Conservation (phyloP, 2,329 filamentous ascomycete species). For the Fusarium sp. region DNA sequence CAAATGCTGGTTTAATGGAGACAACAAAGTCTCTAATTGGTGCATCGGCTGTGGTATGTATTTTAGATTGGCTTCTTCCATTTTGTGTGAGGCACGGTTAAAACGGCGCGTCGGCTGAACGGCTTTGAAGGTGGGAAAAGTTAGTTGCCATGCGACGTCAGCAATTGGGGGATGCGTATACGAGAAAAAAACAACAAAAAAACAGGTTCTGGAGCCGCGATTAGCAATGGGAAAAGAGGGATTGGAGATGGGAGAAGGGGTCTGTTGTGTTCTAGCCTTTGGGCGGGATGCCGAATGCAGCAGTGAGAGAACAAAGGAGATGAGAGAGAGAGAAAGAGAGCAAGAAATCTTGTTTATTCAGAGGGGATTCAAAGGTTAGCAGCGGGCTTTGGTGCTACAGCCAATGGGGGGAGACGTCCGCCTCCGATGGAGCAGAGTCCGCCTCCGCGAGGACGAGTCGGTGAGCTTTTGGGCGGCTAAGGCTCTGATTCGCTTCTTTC, state of each 20-base stretch:
- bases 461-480: not conserved
- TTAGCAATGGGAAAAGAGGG: not conserved
- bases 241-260: not conserved
- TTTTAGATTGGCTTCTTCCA: not conserved
- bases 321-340: not conserved
- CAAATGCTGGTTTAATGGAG: not conserved
- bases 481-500: not conserved
- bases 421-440: not conserved
- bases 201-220: not conserved
- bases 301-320: not conserved
- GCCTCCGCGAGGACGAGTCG: not conserved
- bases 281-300: not conserved
- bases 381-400: not conserved
- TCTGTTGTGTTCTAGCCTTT: not conserved
- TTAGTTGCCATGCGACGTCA: slow-evolving; percentile 3
- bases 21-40: not conserved
- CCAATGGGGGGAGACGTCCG: not conserved
- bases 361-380: not conserved
- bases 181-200: not conserved
- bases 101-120: slow-evolving; percentile 15
- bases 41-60: not conserved
- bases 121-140: not conserved
- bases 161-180: slow-evolving; percentile 7
- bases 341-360: not conserved
- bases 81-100: not conserved